Evolutionary conservation across 2,329 filamentous ascomycete species (phyloP), one percentile per base, ranked within the genome.

Genomic region (Diaporthe citri): DNA sequence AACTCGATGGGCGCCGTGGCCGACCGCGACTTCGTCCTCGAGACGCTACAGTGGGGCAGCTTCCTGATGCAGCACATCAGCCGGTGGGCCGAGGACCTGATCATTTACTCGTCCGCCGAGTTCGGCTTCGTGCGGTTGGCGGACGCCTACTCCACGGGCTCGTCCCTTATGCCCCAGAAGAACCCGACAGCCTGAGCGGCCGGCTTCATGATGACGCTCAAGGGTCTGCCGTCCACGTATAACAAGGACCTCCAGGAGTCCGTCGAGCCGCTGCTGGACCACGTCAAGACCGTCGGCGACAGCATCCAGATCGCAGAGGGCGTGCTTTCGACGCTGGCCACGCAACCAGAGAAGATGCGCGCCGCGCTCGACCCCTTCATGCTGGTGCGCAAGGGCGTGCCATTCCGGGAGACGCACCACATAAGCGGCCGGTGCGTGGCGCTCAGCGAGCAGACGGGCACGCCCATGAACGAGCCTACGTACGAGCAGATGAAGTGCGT

Each of bases 81-180:
- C 73, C 90, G 94, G 73, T 96, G 93, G 92, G 90, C 93, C 5
- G 94, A 97, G 85, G 95, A 98, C 82, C 86, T 97, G 76, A 97
- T 97, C 85, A 90, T 97, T 81, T 96, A 95, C 87, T 92, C 90
- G 52, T 91, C 91, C 31, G 87, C 91, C 77, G 94, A 96, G 82
- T 96, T 95, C 81, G 91, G 92, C 36, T 96, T 94, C 80, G 90
- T 96, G 55, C 88, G 90, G 76, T 85, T 96, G 52, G 93, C 94
- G 9, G 94, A 96, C 80, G 93, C 94, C 0, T 97, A 96, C 84
- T 92, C 90, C 6, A 96, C 94, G 1, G 94, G 94, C 52, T 93
- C 91, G 78, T 92, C 90, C 4, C 86, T 95, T 77, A 95, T 95
- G 93, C 93, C 93, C 8, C 93, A 96, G 84, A 96, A 96, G 90